Percentiles rank a stretch among this genome's conserved stretches.
These are phyloP conservation scores for Sordaria brevicollis DNA, from an alignment of 495 filamentous ascomycete species.

Conservation along the genomic window DNA sequence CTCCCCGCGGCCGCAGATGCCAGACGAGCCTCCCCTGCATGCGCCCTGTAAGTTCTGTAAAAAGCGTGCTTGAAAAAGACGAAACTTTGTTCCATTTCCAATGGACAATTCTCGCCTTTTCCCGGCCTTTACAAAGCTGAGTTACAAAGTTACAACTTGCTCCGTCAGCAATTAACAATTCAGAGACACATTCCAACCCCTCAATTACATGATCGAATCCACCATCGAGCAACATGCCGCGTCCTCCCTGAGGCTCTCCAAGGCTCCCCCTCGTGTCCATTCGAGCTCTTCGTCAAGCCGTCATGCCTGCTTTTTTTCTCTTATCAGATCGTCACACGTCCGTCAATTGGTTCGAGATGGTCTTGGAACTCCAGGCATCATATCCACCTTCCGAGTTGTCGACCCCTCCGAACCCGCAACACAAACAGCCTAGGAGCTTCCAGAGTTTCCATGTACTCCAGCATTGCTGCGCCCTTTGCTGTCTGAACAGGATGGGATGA, in stretches of 20 bases:
- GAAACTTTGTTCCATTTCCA: not conserved
- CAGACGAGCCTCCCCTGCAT: not conserved
- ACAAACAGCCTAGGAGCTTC: not conserved
- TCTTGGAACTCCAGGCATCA: not conserved
- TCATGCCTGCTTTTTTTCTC: not conserved
- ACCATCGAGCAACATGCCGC: not conserved
- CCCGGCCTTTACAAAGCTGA: not conserved
- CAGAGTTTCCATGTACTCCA: not conserved
- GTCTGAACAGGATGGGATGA: not conserved
- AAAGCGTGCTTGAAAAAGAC: not conserved
- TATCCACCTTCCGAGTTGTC: not conserved
- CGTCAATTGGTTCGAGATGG: not conserved
- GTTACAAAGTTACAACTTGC: not conserved
- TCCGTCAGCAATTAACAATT: not conserved
- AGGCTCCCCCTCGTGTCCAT: not conserved
- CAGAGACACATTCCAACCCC: slow-evolving; percentile 3
- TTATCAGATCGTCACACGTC: slow-evolving; percentile 5
- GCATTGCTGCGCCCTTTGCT: not conserved
- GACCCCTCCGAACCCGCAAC: not conserved
- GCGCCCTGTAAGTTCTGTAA: not conserved
- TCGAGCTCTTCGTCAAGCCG: not conserved
- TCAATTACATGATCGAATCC: slow-evolving; percentile 4
- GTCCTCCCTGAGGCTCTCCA: no score
- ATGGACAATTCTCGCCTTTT: not conserved
- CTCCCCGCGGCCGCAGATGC: not conserved